Percentiles rank a stretch among this genome's conserved stretches.
These are phyloP conservation scores for Trichoderma koningii DNA, from an alignment of 2,329 filamentous ascomycete genomes.

Conservation along the genomic window DNA sequence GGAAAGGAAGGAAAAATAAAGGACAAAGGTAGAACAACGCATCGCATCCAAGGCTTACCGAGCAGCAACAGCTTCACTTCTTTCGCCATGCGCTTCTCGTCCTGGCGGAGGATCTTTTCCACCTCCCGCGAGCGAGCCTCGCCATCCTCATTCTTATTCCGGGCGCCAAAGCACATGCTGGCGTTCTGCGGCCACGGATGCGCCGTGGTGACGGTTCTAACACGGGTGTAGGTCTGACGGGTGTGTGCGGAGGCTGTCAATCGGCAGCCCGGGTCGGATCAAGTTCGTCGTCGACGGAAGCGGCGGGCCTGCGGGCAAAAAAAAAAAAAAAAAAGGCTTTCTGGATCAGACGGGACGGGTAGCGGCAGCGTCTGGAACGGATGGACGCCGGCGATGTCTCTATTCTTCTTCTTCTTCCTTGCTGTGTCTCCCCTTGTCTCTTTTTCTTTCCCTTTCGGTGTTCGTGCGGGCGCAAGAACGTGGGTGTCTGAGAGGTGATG, in stretches of 20 bases:
- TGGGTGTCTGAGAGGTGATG: slow-evolving; percentile 2
- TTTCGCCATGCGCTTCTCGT: slow-evolving; percentile 82
- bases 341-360: not conserved
- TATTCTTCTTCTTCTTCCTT: not conserved
- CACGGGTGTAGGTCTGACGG: too few relatives aligned
- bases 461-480: not conserved
- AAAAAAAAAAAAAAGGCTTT: not conserved
- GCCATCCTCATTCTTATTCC: slow-evolving; percentile 53
- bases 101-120: slow-evolving; percentile 79
- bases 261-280: slow-evolving; percentile 9
- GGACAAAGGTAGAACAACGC: not conserved
- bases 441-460: not conserved
- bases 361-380: not conserved
- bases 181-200: slow-evolving; percentile 6
- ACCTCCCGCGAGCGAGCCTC: slow-evolving; percentile 70
- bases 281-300: slow-evolving; percentile 1
- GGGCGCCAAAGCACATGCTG: slow-evolving; percentile 66
- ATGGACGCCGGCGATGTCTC: not conserved
- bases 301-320: not conserved
- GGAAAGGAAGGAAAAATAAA: too few relatives aligned
- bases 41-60: slow-evolving; percentile 54
- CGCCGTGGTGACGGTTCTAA: not conserved
- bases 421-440: not conserved
- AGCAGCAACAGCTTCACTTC: slow-evolving; percentile 94
- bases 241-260: not conserved